Conservation (phyloP, 2,329 filamentous ascomycete genomes). For the Trichoderma endophyticum region DNA sequence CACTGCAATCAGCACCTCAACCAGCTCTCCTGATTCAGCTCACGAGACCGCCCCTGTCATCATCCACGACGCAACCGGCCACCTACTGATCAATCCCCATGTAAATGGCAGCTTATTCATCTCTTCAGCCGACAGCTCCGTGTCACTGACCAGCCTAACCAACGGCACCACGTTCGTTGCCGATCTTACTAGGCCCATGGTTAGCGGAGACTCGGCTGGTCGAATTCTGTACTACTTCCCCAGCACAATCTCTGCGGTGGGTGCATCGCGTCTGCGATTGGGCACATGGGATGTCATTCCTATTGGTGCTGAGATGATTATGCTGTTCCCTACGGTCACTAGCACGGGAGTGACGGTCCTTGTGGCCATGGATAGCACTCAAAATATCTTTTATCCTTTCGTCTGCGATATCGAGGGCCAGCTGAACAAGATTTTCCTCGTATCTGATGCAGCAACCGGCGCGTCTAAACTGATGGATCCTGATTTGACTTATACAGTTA, state of each 20-base stretch:
- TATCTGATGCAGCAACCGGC: neutral
- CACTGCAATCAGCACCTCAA: neutral
- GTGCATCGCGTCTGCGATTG: neutral
- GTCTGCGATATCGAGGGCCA: neutral
- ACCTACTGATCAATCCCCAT: neutral
- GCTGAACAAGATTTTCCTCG: conserved; percentile 5
- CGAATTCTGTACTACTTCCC: conserved; percentile 5
- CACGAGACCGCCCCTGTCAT: neutral
- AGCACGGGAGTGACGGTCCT: neutral
- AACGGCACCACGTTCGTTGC: neutral
- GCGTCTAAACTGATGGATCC: neutral
- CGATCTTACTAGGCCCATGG: neutral
- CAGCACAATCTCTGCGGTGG: neutral
- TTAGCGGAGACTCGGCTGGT: neutral
- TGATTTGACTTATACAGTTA: neutral
- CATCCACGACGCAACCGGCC: neutral
- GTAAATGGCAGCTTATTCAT: conserved; percentile 4
- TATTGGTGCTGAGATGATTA: neutral
- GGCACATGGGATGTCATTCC: neutral
- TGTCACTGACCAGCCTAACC: neutral
- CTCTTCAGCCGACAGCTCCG: neutral
- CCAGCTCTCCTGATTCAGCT: neutral
- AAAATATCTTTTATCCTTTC: neutral
- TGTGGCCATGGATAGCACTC: neutral
- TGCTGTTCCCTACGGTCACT: neutral